These are phyloP conservation scores for Pelargonium fulgidum DNA, from an alignment of 441 rosid species.

Conservation along the genomic window DNA sequence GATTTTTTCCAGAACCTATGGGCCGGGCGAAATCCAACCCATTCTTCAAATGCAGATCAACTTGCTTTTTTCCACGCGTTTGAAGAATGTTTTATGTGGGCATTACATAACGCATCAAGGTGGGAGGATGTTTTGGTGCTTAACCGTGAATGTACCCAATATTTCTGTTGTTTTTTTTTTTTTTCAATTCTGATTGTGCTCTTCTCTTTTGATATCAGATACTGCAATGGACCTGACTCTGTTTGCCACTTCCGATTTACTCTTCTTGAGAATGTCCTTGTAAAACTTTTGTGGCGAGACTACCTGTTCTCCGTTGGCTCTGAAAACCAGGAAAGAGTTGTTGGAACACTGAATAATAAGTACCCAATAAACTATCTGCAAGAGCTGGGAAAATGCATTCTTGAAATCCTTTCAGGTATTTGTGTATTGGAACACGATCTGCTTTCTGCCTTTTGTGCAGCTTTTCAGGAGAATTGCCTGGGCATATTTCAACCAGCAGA, in stretches of 20 bases:
- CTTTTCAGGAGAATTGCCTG: conserved; percentile 54
- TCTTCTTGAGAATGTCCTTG: conserved; percentile 55
- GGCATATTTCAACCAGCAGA: conserved; percentile 42
- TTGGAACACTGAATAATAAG: conserved; percentile 31
- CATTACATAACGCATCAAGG: conserved; percentile 66
- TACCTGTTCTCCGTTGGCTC: conserved; percentile 32
- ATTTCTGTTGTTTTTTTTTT: conserved; percentile 5
- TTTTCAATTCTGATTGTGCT: conserved; percentile 21
- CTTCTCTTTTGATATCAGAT: conserved; percentile 34
- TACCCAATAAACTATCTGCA: conserved; percentile 38
- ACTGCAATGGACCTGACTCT: conserved; percentile 44
- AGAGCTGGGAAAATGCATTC: conserved; percentile 75
- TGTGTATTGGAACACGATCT: conserved; percentile 45
- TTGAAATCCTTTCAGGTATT: conserved; percentile 67
- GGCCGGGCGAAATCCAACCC: conserved; percentile 64
- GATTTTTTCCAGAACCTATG: conserved; percentile 69
- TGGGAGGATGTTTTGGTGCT: conserved; percentile 27
- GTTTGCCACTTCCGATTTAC: conserved; percentile 40
- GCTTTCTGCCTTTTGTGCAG: conserved; percentile 44
- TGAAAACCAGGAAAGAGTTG: conserved; percentile 26
- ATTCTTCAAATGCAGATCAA: conserved; percentile 42
- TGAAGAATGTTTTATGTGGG: conserved; percentile 85
- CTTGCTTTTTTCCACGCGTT: conserved; percentile 58
- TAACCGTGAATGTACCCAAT: conserved; percentile 10
- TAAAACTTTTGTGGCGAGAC: conserved; percentile 77